Conservation (phyloP, 495 filamentous ascomycete genomes). For the Penicillium daleae region DNA sequence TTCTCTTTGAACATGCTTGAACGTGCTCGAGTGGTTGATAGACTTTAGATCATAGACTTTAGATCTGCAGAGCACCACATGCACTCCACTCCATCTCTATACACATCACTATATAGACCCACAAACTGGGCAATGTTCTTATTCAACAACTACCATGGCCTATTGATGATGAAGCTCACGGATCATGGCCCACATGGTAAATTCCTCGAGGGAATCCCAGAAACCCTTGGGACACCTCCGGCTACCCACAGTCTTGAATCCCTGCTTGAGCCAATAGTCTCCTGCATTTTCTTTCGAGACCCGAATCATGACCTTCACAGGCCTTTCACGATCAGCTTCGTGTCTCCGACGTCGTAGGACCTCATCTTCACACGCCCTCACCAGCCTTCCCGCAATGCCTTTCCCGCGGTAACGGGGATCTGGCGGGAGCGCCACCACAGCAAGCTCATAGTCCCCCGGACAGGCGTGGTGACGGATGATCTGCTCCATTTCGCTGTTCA, state of each 20-base stretch:
- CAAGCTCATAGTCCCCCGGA: conserved; percentile 19
- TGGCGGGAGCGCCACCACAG: conserved; percentile 17
- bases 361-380: conserved; percentile 17
- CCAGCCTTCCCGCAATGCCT: conserved; percentile 15
- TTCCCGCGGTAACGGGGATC: conserved; percentile 17
- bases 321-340: neutral
- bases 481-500: conserved; percentile 4
- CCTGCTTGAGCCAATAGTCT: conserved; percentile 20
- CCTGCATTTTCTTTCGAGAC: conserved; percentile 18
- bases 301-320: conserved; percentile 19
- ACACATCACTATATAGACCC: neutral
- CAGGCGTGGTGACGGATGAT: conserved; percentile 6
- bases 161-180: conserved; percentile 11
- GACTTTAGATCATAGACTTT: too few relatives aligned
- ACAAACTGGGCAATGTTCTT: neutral
- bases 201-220: conserved; percentile 12
- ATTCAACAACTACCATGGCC: neutral
- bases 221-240: conserved; percentile 13
- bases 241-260: conserved; percentile 14
- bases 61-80: neutral
- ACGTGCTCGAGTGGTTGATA: too few relatives aligned
- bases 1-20: neutral
- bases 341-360: conserved; percentile 8
- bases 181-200: conserved; percentile 22
- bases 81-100: neutral